A percentile compares a stretch with the other conserved stretches of the same genome.
These are phyloP conservation scores for Ophiocordyceps australis DNA, from an alignment of 2,329 filamentous ascomycete genomes.

Conservation along the genomic window DNA sequence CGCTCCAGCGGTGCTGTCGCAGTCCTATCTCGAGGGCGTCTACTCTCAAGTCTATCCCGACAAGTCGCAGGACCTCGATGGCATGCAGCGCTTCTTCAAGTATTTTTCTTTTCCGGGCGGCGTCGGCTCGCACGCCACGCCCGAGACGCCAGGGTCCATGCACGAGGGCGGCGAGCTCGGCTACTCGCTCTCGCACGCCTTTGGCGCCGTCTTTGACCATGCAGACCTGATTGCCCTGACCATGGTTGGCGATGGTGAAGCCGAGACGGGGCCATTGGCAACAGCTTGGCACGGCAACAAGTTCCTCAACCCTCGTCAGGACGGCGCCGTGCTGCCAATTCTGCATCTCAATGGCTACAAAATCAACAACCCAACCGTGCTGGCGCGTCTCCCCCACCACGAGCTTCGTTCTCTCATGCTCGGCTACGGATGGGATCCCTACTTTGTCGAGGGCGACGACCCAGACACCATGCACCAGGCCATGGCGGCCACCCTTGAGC, in stretches of 20 bases:
- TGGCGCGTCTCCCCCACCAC: constrained; percentile 56
- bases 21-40: constrained; percentile 60
- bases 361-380: constrained; percentile 63
- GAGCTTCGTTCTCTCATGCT: constrained; percentile 52
- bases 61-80: constrained; percentile 48
- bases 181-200: constrained; percentile 67
- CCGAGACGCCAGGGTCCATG: constrained; percentile 59
- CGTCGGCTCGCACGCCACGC: constrained; percentile 60
- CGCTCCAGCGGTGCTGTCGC: constrained; percentile 57
- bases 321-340: constrained; percentile 61
- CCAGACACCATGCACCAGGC: too few relatives aligned
- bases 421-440: constrained; percentile 64
- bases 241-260: constrained; percentile 66
- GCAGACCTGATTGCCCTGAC: constrained; percentile 58
- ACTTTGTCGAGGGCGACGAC: too few relatives aligned
- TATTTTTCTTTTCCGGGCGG: constrained; percentile 69
- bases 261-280: constrained; percentile 64
- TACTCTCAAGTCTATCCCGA: constrained; percentile 65
- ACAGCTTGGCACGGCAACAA: constrained; percentile 31
- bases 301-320: constrained; percentile 62
- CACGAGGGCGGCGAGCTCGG: constrained; percentile 70
- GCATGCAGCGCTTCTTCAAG: constrained; percentile 63
- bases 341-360: constrained; percentile 73
- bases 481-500: constrained; percentile 47
- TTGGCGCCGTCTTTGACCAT: constrained; percentile 59